Base-by-base conservation (phyloP, 805 yeast genomes). In the Kodamaea sagamina region DNA sequence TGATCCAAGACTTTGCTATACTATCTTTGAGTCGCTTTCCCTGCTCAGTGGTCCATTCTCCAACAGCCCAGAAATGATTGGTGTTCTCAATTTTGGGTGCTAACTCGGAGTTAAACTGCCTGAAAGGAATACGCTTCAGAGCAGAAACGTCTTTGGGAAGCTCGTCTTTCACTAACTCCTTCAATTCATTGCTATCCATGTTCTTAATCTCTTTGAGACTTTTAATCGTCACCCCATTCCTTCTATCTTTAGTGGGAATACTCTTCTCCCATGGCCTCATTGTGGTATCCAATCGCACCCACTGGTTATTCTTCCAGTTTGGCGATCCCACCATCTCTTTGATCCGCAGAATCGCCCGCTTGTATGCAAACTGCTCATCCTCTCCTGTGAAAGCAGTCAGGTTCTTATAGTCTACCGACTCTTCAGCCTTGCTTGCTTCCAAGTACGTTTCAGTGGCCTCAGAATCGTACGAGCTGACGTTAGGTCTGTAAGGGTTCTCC, bases 351-450 rank as follows among this genome's bases (percentile, higher is more conserved):
- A 83, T 81, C 0, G 90, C 89, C 50, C 90, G 63, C 48, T 78
- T 79, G 53, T 75, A 84, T 3, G 90, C 89, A 62, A 84, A 84
- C 62, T 74, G 74, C 55, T 84, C 90, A 60, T 84, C 90, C 52
- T 84, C 88, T 17, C 90, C 90, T 0, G 89, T 84, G 52, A 84
- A 84, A 7, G 81, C 79, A 8, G 68, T 65, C 13, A 73, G 57
- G 40, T 80, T 71, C 10, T 74, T 67, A 50, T 71, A 79, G 51
- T 79, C 68, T 8, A 62, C 62, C 18, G 25, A n/a, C 21, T 27
- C 39, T 9, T 36, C 41, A 4, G 17, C 37, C 28, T 39, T 32
- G 22, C 8, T 19, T 16, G 27, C 26, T 31, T 46, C 43, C 18
- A 10, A 36, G 35, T 50, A 57, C 4, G 51, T 53, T 35, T 53